A percentile compares a stretch with the other conserved stretches of the same genome.
Evolutionary conservation across 2,329 filamentous ascomycete genomes (phyloP).

Genomic region (Penicillium sclerotigenum): DNA sequence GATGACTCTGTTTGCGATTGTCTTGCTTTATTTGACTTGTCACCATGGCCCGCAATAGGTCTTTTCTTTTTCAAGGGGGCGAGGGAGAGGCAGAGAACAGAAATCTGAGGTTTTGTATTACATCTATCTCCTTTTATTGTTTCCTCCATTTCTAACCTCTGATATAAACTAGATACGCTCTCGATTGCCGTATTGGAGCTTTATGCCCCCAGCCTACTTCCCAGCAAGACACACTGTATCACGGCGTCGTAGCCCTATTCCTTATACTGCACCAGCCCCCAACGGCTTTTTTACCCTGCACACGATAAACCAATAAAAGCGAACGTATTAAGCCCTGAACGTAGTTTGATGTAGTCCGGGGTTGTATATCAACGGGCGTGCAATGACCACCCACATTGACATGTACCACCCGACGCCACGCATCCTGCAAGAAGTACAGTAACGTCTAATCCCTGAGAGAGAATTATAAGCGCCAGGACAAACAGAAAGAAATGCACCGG

Average conservation of each 20-base stretch:
- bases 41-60: neutral
- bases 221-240: neutral
- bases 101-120: neutral
- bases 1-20: slow-evolving; percentile 9
- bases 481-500: neutral
- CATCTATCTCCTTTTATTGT: neutral
- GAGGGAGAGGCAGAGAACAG: neutral
- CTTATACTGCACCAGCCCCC: neutral
- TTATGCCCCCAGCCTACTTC: neutral
- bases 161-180: neutral
- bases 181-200: slow-evolving; percentile 7
- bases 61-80: neutral
- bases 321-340: neutral
- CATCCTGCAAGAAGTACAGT: slow-evolving; percentile 11
- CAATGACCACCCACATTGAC: slow-evolving; percentile 15
- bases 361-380: slow-evolving; percentile 17
- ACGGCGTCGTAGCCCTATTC: neutral
- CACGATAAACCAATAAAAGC: neutral
- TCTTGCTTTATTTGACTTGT: neutral
- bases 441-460: neutral
- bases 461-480: neutral
- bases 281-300: neutral
- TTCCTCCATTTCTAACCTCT: neutral
- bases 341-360: slow-evolving; percentile 12
- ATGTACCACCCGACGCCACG: slow-evolving; percentile 6